Base-by-base conservation (phyloP, 768 basidiomycete genomes). In the Butyriboletus loyo region DNA sequence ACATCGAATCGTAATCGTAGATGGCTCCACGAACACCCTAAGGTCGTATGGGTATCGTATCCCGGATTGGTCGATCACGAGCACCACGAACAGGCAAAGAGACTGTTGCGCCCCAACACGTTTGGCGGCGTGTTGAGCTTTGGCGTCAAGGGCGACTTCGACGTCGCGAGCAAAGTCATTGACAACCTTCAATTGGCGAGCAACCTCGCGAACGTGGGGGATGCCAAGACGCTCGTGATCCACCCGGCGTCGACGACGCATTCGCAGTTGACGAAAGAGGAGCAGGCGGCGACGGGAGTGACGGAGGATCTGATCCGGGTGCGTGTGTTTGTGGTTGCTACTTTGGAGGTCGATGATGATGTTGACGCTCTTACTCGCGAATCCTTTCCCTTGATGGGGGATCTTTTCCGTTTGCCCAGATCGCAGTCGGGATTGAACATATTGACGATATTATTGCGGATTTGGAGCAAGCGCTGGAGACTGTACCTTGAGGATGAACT, bases 201-300 rank as follows among this genome's bases (percentile, higher is more conserved):
- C 42, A 65, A 73, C 36, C 63, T 74, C 8, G 70, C 70, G 9
- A 75, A 74, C 39, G 61, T 72, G 13, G 70, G 83, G 25, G 85
- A 87, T 53, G 83, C 85, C n/a, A 89, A 91, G 71, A 89, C 85
- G 7, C 78, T 92, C 15, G 85, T 88, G 36, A 87, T 91, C 52
- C 86, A 88, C 61, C 88, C 89, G 1, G 86, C 84, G 5, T 79
- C 80, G 22, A 90, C 90, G 22, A 92, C 89, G 0, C 89, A 92
- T 62, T 74, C 82, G 35, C 87, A 90, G 66, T 73, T 90, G 43
- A 76, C 74, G 0, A 71, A 69, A 21, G 80, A 77, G 49, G 89
- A 91, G 63, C 83, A 83, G 60, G 53, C 75, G 10, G 71, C 76
- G 7, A 76, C 83, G n/a, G 89, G 89, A 7, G 87, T 90, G 10